Base-by-base conservation (phyloP, 257 asterid species). In the Nicotiana tomentosiformis region DNA sequence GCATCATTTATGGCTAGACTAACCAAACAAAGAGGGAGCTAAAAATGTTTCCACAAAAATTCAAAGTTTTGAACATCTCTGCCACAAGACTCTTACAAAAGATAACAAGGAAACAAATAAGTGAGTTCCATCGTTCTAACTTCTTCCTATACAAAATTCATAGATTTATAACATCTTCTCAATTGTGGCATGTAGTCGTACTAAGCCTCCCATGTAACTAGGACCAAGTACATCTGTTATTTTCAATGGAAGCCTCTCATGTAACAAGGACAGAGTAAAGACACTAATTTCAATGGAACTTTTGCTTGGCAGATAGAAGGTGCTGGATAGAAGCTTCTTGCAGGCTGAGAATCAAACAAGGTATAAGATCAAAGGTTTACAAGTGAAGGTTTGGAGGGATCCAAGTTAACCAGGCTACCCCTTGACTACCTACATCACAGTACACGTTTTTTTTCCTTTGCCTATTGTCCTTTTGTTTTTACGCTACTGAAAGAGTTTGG, bases 211-310 rank as follows among this genome's bases (percentile, higher is more conserved):
- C 57, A 39, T 39, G 33, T 69, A 39, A 29, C n/a, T n/a, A 39
- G 77, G 57, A 69, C 33, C 77, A 69, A 39, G 77, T 69, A 69
- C 77, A n/a, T n/a, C 33, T 33, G 20, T 69, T 37, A 69, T 69
- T 49, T 69, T 69, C 57, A 39, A 51, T 37, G 56, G 57, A 69
- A n/a, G 77, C 18, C 32, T 37, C 33, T 37, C 33, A 69, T 39
- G 56, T 69, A 39, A 69, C 53, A 69, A 69, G 77, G n/a, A 39
- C 53, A 7, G 5, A 69, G 57, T n/a, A 69, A 69, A 69, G n/a
- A 69, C 57, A 69, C 43, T 69, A 69, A 69, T 68, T 37, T 18
- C 23, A 37, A 43, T 39, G 57, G 16, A 69, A 37, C 56, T 39
- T 69, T n/a, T 69, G 51, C 15, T 69, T 69, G 77, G 20, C 33